These are phyloP conservation scores for Penicillium sp. DNA, from an alignment of 2,329 filamentous ascomycete species.

Conservation along the genomic window DNA sequence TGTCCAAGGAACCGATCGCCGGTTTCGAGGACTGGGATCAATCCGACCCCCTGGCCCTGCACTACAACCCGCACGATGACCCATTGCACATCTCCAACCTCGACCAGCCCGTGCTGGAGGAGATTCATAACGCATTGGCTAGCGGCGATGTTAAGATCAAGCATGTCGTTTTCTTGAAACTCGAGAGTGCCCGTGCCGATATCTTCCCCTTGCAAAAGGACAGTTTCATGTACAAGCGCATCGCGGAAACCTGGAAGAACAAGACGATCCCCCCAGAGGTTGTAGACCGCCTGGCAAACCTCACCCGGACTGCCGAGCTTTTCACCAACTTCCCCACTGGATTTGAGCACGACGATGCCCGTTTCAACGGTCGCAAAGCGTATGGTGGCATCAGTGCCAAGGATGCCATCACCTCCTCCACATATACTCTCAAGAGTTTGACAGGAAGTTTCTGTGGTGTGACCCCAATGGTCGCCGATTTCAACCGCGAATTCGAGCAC, in stretches of 20 bases:
- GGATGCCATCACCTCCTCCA: slow-evolving; percentile 42
- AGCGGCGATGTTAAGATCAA: slow-evolving; percentile 38
- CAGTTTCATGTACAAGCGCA: slow-evolving; percentile 33
- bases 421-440: slow-evolving; percentile 48
- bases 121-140: slow-evolving; percentile 28
- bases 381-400: slow-evolving; percentile 46
- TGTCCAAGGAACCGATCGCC: slow-evolving; percentile 20
- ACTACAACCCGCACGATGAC: slow-evolving; percentile 40
- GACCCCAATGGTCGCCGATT: slow-evolving; percentile 44
- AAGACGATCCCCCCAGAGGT: slow-evolving; percentile 36
- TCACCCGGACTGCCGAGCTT: slow-evolving; percentile 31
- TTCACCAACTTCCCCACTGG: slow-evolving; percentile 29
- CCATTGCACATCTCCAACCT: slow-evolving; percentile 46
- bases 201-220: slow-evolving; percentile 47
- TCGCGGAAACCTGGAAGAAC: slow-evolving; percentile 39
- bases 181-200: slow-evolving; percentile 49
- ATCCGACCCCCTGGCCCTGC: slow-evolving; percentile 6
- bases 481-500: slow-evolving; percentile 44
- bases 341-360: slow-evolving; percentile 24
- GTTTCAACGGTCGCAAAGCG: slow-evolving; percentile 17
- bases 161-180: slow-evolving; percentile 46
- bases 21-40: slow-evolving; percentile 30
- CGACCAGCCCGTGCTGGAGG: slow-evolving; percentile 26
- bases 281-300: slow-evolving; percentile 23
- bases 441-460: slow-evolving; percentile 45